Base-by-base conservation (phyloP, 139 green algal genomes). In the Chlamydomonas sp. region DNA sequence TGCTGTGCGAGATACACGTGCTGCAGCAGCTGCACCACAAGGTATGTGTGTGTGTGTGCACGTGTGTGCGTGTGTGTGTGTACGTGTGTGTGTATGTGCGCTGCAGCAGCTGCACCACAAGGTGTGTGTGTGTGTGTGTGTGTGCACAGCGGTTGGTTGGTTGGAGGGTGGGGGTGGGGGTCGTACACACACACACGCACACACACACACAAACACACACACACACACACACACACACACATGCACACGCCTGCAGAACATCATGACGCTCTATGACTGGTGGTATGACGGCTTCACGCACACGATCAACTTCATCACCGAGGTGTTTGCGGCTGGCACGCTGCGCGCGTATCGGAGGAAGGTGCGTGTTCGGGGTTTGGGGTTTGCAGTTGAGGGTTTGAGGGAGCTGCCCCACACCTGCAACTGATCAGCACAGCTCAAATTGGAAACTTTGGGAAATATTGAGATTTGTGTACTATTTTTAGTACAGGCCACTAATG, bases 1-100 rank as follows among this genome's bases (percentile, higher is more conserved):
- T 84, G 50, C 54, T 81, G 28, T 61, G 60, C 4, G 93, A 98
- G 80, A 94, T 98, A 49, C 78, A 89, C 0, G 85, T 98, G 73
- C 80, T 98, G 38, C 93, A 95, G 76, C 72, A 87, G 62, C 85
- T 98, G 30, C 89, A 92, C 73, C 90, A 97, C 81, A 94, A 91
- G 50, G 50, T 62, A 31, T 20, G 13, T 10, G 13, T 20, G 62
- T 76, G 10, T 34, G 35, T 3, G 58, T 76, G n/a, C 70, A 76
- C 24, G 72, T 78, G 57, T 63, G 69, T 28, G 61, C 30, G 50
- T 5, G 5, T 10, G 8, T 61, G 50, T 24, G 16, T 28, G 20
- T 22, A 74, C 5, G 63, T 74, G 63, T 54, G n/a, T 48, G 30
- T n/a, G n/a, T n/a, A n/a, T n/a, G n/a, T n/a, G 72, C 77, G 13